A percentile compares a stretch with the other conserved stretches of the same genome.
Evolutionary conservation across 2,329 filamentous ascomycete species (phyloP).

Genomic region (Albifimbria verrucaria): DNA sequence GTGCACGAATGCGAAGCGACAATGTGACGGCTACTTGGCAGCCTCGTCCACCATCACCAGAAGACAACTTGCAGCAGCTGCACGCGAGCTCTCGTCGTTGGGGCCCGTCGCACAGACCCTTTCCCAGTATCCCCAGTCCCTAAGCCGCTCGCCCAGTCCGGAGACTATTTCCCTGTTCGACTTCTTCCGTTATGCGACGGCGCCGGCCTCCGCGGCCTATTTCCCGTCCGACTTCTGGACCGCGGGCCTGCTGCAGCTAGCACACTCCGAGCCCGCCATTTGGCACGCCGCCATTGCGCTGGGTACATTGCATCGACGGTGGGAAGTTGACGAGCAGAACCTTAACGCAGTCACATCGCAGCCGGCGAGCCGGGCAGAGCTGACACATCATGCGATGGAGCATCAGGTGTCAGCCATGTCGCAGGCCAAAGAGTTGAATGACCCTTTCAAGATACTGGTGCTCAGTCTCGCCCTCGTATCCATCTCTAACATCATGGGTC

Average conservation of each 20-base stretch:
- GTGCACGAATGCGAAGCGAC: conserved; percentile 20
- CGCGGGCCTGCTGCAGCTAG: conserved; percentile 26
- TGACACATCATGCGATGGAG: conserved; percentile 16
- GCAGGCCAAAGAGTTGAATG: conserved; percentile 20
- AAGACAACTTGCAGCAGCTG: conserved; percentile 25
- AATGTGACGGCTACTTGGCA: conserved; percentile 30
- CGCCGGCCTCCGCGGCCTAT: conserved; percentile 20
- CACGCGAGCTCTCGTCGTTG: conserved; percentile 22
- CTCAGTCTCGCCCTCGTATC: conserved; percentile 29
- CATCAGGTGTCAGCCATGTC: conserved; percentile 26
- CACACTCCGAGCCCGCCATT: conserved; percentile 29
- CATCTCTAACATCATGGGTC: conserved; percentile 26
- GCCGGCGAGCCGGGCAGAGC: conserved; percentile 5
- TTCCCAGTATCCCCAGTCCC: conserved; percentile 1
- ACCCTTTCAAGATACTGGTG: conserved; percentile 22
- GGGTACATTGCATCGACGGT: conserved; percentile 29
- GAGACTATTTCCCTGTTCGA: conserved; percentile 24
- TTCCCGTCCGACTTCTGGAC: conserved; percentile 30
- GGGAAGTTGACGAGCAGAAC: conserved; percentile 11
- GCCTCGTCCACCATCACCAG: conserved; percentile 21
- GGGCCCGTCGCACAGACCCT: conserved; percentile 24
- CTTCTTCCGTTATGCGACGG: conserved; percentile 30
- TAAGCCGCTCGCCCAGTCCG: conserved; percentile 5
- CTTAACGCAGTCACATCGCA: neutral
- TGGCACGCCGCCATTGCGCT: conserved; percentile 32